Evolutionary conservation across 2,329 filamentous ascomycete genomes (phyloP).

Genomic region (Chaetoscypha palmicola): DNA sequence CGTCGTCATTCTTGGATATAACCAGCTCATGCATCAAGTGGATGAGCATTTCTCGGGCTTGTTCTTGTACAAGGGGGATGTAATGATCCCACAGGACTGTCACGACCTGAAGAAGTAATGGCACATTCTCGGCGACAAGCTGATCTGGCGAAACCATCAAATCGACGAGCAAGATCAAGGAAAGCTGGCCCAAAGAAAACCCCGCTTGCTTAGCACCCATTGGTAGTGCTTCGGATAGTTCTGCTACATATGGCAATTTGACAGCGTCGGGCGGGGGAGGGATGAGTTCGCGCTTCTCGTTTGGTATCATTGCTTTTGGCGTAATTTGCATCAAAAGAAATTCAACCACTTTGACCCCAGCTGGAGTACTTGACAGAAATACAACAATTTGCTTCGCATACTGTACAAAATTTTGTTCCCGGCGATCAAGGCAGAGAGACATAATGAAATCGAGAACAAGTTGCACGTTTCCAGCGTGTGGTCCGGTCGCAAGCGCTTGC

Average conservation of each 20-base stretch:
- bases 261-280: conserved; percentile 66
- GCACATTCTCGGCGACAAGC: conserved; percentile 70
- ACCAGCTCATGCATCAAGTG: conserved; percentile 95
- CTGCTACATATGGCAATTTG: conserved; percentile 81
- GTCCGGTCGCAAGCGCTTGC: conserved; percentile 91
- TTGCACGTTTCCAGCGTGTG: conserved; percentile 88
- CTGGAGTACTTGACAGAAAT: conserved; percentile 78
- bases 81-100: conserved; percentile 97
- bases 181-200: conserved; percentile 87
- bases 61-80: conserved; percentile 87
- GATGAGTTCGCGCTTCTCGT: conserved; percentile 66
- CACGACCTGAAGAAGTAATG: conserved; percentile 81
- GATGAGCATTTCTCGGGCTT: conserved; percentile 94
- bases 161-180: conserved; percentile 88
- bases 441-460: conserved; percentile 96
- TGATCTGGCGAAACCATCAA: conserved; percentile 90
- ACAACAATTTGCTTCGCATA: conserved; percentile 98
- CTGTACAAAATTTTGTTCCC: conserved; percentile 96
- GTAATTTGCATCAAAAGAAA: conserved; percentile 86
- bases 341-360: conserved; percentile 87
- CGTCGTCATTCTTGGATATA: conserved; percentile 68
- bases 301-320: conserved; percentile 94
- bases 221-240: conserved; percentile 70
- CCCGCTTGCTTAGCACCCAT: conserved; percentile 87
- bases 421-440: conserved; percentile 80